A percentile compares a stretch with the other conserved stretches of the same genome.
phyloP scores from a whole-genome alignment of 306 rosid species.

The Canavalia gladiata region DNA sequence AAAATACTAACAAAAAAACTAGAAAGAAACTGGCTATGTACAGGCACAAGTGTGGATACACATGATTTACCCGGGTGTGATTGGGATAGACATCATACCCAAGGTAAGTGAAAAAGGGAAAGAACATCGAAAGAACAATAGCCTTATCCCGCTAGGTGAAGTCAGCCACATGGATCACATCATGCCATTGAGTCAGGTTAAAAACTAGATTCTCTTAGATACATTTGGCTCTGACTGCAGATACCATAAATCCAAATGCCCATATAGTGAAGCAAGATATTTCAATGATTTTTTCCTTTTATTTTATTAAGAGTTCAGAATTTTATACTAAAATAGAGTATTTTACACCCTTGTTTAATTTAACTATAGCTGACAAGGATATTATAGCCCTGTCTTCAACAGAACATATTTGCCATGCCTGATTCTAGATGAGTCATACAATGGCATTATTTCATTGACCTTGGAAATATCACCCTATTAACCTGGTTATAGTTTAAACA shows the following conservation, averaged over 20 bases:
- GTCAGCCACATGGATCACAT: too few relatives aligned
- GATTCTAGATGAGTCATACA: conserved; percentile 38
- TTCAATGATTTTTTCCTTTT: neutral
- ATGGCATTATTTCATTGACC: conserved; percentile 45
- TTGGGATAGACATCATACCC: neutral
- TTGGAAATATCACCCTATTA: conserved; percentile 43
- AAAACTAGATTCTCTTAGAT: too few relatives aligned
- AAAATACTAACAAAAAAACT: conserved; percentile 29
- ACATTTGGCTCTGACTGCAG: conserved; percentile 7
- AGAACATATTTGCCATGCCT: conserved; percentile 39
- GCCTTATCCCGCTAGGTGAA: too few relatives aligned
- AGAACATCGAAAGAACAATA: neutral
- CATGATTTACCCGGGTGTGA: neutral
- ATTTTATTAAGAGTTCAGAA: neutral
- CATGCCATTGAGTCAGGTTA: too few relatives aligned
- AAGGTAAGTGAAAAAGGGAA: neutral
- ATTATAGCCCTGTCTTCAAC: conserved; percentile 44
- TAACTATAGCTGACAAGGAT: conserved; percentile 44
- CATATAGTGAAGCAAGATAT: conserved; percentile 17
- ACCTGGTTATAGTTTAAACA: neutral
- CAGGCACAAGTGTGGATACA: neutral
- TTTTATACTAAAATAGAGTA: neutral
- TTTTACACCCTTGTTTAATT: conserved; percentile 6
- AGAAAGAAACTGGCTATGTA: neutral
- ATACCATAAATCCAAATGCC: conserved; percentile 7